phyloP scores from a whole-genome alignment of 768 basidiomycete species.

The Naganishia kalamii region DNA sequence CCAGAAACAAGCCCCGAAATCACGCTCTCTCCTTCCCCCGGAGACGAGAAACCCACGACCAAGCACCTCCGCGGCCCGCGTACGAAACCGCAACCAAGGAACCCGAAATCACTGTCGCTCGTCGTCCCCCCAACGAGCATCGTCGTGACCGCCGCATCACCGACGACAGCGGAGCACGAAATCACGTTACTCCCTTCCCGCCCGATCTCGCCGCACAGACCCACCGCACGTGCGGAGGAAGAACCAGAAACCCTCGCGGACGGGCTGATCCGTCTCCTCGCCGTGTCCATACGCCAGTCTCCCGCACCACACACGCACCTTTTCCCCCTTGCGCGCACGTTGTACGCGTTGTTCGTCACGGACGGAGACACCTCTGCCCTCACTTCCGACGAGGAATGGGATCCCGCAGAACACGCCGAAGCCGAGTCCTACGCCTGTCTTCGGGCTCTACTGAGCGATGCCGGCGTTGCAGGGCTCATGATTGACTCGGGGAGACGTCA shows the following conservation, averaged over 20 bases:
- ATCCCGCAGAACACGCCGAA: constrained; percentile 28
- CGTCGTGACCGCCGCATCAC: constrained; percentile 8
- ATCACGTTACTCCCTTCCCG: constrained; percentile 32
- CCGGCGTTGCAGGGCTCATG: constrained; percentile 26
- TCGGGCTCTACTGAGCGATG: constrained; percentile 31
- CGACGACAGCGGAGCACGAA: neutral
- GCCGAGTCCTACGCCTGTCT: constrained; percentile 39
- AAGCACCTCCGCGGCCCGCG: neutral
- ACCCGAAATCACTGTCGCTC: constrained; percentile 1
- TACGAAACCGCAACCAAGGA: neutral
- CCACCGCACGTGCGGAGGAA: constrained; percentile 12
- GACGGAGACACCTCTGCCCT: constrained; percentile 1
- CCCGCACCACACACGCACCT: constrained; percentile 22
- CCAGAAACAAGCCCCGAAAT: constrained; percentile 15
- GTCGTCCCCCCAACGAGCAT: neutral
- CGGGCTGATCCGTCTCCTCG: constrained; percentile 27
- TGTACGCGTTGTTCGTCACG: constrained; percentile 28
- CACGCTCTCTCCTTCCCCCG: constrained; percentile 14
- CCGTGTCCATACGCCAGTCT: constrained; percentile 22
- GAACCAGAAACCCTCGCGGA: constrained; percentile 29
- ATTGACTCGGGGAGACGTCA: neutral
- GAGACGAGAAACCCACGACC: neutral
- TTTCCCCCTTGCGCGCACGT: constrained; percentile 9
- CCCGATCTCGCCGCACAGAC: constrained; percentile 21
- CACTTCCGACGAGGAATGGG: neutral